These are phyloP conservation scores for Malassezia arunalokei DNA, from an alignment of 1,284 basidiomycete species.

Conservation along the genomic window DNA sequence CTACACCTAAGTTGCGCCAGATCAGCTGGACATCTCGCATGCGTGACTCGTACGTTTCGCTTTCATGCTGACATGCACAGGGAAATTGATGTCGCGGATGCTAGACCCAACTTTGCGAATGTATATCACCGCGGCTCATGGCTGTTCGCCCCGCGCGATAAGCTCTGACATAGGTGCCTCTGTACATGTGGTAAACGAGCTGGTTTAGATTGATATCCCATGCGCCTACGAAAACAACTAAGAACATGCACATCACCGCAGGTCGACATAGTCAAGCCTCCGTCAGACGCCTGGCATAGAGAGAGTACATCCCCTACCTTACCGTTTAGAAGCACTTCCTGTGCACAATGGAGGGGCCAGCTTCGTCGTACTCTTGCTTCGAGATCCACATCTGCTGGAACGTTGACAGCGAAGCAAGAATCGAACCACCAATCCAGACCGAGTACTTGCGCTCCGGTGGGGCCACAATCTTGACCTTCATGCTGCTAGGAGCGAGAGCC, in stretches of 20 bases:
- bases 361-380: constrained; percentile 56
- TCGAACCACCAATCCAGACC: constrained; percentile 98
- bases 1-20: constrained; percentile 3
- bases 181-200: not conserved
- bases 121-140: constrained; percentile 14
- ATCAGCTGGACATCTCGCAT: constrained; percentile 15
- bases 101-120: constrained; percentile 14
- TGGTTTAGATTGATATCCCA: no score
- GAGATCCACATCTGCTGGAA: constrained; percentile 89
- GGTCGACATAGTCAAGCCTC: no score
- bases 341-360: constrained; percentile 42
- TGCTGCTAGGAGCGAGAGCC: constrained; percentile 61
- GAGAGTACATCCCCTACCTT: no score
- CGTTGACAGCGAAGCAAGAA: constrained; percentile 83
- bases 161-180: not conserved
- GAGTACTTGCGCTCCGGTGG: constrained; percentile 50
- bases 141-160: constrained; percentile 8
- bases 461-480: constrained; percentile 62
- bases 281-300: no score
- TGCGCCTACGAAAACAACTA: no score
- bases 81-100: constrained; percentile 11
- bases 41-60: constrained; percentile 11
- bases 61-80: not conserved
- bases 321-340: constrained; percentile 43
- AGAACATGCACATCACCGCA: no score